Evolutionary conservation across 345 rosid species (phyloP), one percentile per base, ranked within the genome.

Genomic region (Pistacia atlantica): DNA sequence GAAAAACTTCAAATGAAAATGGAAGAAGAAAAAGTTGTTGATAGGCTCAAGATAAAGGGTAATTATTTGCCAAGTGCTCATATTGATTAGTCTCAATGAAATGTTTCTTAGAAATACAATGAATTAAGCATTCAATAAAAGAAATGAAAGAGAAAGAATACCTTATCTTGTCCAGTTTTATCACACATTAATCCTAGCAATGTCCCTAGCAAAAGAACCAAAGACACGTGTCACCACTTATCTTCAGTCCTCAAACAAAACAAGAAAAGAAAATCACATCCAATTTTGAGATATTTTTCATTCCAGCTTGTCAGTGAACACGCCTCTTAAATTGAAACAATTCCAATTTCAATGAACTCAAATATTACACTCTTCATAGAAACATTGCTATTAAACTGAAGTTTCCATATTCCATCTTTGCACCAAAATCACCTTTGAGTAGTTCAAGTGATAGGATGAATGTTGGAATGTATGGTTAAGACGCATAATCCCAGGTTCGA

Each of bases 171-270:
- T 54, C 57, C n/a, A 28, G 33, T 28, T 42, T 31, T 69, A 57
- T 69, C 14, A 3, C 31, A 52, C n/a, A 51, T 51, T 51, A 3
- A 16, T 4, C 22, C 12, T 51, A 3, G 14, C 68, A 61, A 17
- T 18, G 17, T 12, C 25, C 68, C 58, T 17, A 48, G 45, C 45
- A 59, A 1, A 59, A 31, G 8, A 28, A 73, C 12, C 17, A 69
- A 73, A 60, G 52, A 42, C 0, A 42, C 7, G 38, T 7, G 18
- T 4, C 52, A 13, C 25, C 37, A 6, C 12, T 28, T 14, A 59
- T 45, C 56, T 59, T 59, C 38, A 22, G 11, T 73, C 48, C 61
- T 38, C 11, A 42, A 59, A 48, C 48, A 73, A 49, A 61, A 73
- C 46, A 61, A 73, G 67, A 61, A 48, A 58, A 14, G 33, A 22